Evolutionary conservation across 192 early-diverging fungal genomes (phyloP).

Genomic region (Rhizophagus prolifer): DNA sequence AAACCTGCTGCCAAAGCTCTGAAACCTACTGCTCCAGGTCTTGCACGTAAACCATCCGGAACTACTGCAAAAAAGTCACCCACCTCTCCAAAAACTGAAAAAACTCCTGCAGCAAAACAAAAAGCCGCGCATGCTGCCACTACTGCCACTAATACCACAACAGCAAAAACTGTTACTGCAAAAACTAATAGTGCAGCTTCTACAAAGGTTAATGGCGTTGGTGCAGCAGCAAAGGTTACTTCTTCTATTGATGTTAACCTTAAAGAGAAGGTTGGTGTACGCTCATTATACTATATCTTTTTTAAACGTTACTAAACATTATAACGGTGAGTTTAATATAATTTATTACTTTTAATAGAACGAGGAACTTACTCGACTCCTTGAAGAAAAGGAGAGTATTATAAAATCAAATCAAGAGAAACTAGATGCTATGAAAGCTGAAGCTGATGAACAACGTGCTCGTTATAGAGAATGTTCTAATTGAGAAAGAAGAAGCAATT

Average conservation of each 20-base stretch:
- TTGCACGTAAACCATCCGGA: not conserved
- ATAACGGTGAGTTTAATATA: no score
- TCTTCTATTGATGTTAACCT: conserved; percentile 5
- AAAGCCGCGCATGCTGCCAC: not conserved
- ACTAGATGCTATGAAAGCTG: conserved; percentile 15
- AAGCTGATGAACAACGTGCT: not conserved
- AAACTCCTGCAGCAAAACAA: not conserved
- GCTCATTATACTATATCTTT: no score
- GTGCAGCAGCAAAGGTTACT: not conserved
- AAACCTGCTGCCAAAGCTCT: not conserved
- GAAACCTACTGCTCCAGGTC: not conserved
- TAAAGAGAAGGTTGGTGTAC: conserved; percentile 28
- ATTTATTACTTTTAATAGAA: not conserved
- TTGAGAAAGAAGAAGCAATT: conserved; percentile 14
- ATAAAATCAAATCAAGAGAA: conserved; percentile 17
- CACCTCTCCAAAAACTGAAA: not conserved
- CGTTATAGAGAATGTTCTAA: conserved; percentile 1
- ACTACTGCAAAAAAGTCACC: not conserved
- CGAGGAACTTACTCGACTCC: conserved; percentile 11
- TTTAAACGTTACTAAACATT: not conserved
- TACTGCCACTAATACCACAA: not conserved
- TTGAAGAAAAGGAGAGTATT: conserved; percentile 26
- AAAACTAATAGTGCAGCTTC: not conserved
- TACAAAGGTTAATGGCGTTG: not conserved
- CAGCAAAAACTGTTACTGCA: not conserved